phyloP scores from a whole-genome alignment of 352 stramenopile genomes.

The Globisporangium okanoganense region DNA sequence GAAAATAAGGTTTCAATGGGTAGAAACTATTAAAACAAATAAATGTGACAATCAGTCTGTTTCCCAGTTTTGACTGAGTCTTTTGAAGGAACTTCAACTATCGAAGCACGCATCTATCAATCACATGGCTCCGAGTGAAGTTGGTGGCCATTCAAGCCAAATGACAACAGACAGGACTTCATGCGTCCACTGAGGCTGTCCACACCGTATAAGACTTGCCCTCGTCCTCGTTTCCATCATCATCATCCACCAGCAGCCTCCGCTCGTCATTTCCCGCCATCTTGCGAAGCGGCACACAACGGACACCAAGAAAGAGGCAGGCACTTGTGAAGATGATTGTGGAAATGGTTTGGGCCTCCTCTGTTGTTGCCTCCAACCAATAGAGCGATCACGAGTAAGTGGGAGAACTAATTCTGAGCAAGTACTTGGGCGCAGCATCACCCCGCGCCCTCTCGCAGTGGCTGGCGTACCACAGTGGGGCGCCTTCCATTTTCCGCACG shows the following conservation, averaged over 20 bases:
- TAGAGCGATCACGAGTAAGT: too few species aligned
- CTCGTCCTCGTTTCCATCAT: not conserved
- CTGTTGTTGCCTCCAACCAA: too few species aligned
- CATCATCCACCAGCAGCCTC: not conserved
- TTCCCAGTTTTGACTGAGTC: not conserved
- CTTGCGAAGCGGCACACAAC: too few species aligned
- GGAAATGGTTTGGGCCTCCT: too few species aligned
- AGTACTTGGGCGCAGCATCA: not conserved
- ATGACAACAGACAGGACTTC: not conserved
- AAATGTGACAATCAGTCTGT: not conserved
- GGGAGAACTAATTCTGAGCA: too few species aligned
- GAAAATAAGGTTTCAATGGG: not conserved
- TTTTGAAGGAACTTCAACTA: conserved; percentile 1
- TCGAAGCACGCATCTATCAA: not conserved
- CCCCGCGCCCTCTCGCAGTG: not conserved
- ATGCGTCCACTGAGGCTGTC: not conserved
- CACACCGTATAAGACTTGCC: not conserved
- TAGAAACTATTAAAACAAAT: not conserved
- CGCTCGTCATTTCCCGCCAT: not conserved
- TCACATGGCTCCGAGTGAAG: not conserved
- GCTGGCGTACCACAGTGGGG: conserved; percentile 6
- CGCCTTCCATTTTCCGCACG: conserved; percentile 9
- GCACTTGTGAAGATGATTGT: too few species aligned
- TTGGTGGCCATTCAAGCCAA: not conserved
- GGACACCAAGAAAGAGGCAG: not conserved